Conservation (phyloP, 1,139 yeast species). For the Zygotorulaspora mrakii region DNA sequence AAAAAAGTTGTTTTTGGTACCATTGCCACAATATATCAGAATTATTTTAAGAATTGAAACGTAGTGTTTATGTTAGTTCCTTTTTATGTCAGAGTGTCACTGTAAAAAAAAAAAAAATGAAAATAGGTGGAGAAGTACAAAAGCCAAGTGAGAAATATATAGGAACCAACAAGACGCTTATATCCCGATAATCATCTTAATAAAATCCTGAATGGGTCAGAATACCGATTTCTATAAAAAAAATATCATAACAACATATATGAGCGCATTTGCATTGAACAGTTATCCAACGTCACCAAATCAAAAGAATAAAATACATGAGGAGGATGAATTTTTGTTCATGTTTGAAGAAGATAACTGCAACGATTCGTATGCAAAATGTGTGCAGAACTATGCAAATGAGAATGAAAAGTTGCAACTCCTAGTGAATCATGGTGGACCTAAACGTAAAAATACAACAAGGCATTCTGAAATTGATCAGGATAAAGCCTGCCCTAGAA, state of each 20-base stretch:
- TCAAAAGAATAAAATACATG: neutral
- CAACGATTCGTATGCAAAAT: neutral
- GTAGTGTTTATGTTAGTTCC: too few relatives aligned
- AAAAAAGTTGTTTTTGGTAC: too few relatives aligned
- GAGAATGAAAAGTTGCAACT: neutral
- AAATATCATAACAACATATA: neutral
- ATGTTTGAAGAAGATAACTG: slow-evolving; percentile 3
- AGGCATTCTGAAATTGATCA: neutral
- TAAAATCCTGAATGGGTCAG: too few relatives aligned
- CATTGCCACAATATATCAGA: too few relatives aligned
- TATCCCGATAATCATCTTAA: slow-evolving; percentile 3
- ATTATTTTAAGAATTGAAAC: too few relatives aligned
- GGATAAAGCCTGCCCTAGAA: neutral
- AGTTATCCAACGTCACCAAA: slow-evolving; percentile 1
- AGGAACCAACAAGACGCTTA: too few relatives aligned
- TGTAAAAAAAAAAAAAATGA: too few relatives aligned
- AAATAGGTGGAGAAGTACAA: too few relatives aligned
- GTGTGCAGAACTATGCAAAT: neutral
- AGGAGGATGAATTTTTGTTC: slow-evolving; percentile 2
- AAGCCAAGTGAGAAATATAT: too few relatives aligned
- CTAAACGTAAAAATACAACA: neutral
- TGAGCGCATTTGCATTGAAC: neutral
- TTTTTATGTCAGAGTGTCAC: too few relatives aligned
- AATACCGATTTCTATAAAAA: neutral
- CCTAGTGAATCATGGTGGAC: neutral